Percentiles rank a stretch among this genome's conserved stretches.
phyloP scores from a whole-genome alignment of 495 filamentous ascomycete species.

The Xylaria telfairii region DNA sequence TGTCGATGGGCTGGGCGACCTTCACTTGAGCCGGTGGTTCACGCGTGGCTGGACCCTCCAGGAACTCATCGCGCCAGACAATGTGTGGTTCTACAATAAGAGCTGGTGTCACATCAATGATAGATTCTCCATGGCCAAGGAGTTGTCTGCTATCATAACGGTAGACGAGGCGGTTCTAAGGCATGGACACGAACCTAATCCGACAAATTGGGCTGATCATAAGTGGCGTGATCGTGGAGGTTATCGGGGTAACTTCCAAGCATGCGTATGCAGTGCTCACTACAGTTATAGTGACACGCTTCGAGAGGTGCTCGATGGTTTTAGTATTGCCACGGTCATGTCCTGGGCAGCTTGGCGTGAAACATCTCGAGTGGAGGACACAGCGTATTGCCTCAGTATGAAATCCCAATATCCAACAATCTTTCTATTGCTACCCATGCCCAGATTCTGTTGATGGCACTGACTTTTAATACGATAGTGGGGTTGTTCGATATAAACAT shows the following conservation, averaged over 20 bases:
- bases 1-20: conserved; percentile 11
- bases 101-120: conserved; percentile 31
- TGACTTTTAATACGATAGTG: conserved; percentile 30
- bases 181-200: neutral
- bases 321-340: conserved; percentile 31
- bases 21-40: conserved; percentile 17
- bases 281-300: neutral
- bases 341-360: conserved; percentile 29
- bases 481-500: conserved; percentile 44
- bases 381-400: conserved; percentile 32
- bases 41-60: conserved; percentile 46
- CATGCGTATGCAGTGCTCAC: neutral
- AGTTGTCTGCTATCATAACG: neutral
- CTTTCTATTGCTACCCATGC: neutral
- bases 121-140: neutral
- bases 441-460: neutral
- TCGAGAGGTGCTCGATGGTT: neutral
- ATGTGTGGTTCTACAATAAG: conserved; percentile 38
- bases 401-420: neutral
- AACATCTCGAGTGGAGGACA: conserved; percentile 33
- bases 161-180: neutral
- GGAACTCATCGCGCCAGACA: conserved; percentile 44
- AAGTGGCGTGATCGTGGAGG: too few relatives aligned
- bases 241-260: too few relatives aligned
- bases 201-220: neutral